A percentile compares a stretch with the other conserved stretches of the same genome.
phyloP scores from a whole-genome alignment of 176 grass and related monocot species.

The Musa acuminata region DNA sequence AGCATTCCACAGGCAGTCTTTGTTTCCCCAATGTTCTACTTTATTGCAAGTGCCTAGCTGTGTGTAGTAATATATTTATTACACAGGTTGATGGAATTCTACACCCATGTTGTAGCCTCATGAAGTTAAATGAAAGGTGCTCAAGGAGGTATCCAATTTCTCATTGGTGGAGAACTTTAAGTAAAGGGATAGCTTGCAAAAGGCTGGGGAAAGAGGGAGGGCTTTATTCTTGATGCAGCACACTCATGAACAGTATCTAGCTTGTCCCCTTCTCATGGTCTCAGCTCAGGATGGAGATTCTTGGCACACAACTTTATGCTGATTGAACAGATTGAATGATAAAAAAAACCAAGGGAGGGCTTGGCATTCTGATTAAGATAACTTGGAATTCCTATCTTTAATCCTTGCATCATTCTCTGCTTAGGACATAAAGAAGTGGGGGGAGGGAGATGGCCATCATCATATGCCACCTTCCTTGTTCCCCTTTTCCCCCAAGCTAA shows the following conservation, averaged over 20 bases:
- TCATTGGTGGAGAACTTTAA: constrained; percentile 12
- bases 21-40: not conserved
- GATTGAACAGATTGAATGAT: constrained; percentile 10
- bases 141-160: not conserved
- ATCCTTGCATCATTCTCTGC: not conserved
- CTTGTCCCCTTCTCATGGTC: not conserved
- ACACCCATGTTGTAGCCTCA: not conserved
- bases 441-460: not conserved
- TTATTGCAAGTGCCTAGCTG: not conserved
- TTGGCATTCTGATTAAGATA: not conserved
- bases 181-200: constrained; percentile 10
- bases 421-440: not conserved
- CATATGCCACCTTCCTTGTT: not conserved
- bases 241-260: constrained; percentile 16
- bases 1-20: not conserved
- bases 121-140: not conserved
- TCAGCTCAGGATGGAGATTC: constrained; percentile 3
- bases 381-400: too few species aligned
- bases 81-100: not conserved
- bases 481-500: not conserved
- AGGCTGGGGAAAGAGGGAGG: constrained; percentile 29
- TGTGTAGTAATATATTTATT: too few species aligned
- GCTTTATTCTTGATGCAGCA: constrained; percentile 34
- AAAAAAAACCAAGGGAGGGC: not conserved
- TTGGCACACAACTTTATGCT: constrained; percentile 25